phyloP scores from a whole-genome alignment of 2,329 filamentous ascomycete species.

The Paracorniculantispora psalliotae region DNA sequence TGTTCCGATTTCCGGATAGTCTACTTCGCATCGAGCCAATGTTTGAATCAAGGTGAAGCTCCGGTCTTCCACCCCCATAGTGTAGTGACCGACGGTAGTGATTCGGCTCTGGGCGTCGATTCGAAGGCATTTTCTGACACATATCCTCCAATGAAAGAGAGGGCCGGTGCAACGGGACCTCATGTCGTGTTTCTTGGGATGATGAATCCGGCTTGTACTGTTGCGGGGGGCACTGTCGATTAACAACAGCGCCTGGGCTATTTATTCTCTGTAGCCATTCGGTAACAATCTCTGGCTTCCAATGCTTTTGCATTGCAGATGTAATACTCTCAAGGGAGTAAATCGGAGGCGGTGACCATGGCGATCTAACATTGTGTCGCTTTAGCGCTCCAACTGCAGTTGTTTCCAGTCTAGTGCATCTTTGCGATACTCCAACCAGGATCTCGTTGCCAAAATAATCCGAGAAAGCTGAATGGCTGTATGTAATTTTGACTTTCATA shows the following conservation, averaged over 20 bases:
- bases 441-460: slow-evolving; percentile 22
- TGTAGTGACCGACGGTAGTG: background rate
- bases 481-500: slow-evolving; percentile 47
- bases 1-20: background rate
- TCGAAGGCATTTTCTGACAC: background rate
- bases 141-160: background rate
- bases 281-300: slow-evolving; percentile 40
- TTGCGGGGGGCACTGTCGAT: background rate
- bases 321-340: slow-evolving; percentile 35
- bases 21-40: background rate
- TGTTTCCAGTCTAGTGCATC: slow-evolving; percentile 49
- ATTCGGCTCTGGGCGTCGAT: background rate
- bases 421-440: slow-evolving; percentile 30
- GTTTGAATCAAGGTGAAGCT: background rate
- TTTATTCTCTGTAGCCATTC: slow-evolving; percentile 35
- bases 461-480: slow-evolving; percentile 53
- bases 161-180: background rate
- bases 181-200: background rate
- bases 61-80: slow-evolving; percentile 5
- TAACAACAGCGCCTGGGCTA: background rate
- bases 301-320: slow-evolving; percentile 43
- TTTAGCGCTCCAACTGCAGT: slow-evolving; percentile 46
- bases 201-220: no score
- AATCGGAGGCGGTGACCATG: slow-evolving; percentile 44
- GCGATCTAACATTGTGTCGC: slow-evolving; percentile 42